Evolutionary conservation across 202 grass and related monocot species (phyloP).

Genomic region (Hordeum pubiflorum): DNA sequence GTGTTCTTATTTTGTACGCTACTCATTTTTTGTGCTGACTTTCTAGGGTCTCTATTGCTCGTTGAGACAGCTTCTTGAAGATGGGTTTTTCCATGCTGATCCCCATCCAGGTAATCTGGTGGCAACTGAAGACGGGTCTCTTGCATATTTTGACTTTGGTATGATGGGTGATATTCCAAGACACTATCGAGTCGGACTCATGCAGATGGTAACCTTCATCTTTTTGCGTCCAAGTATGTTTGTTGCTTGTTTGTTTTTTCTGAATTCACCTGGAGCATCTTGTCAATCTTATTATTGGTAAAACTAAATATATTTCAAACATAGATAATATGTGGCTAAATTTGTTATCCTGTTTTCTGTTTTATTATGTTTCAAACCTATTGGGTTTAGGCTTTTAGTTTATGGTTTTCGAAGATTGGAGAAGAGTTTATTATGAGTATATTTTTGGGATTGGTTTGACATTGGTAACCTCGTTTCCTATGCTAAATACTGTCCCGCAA

Average conservation of each 20-base stretch:
- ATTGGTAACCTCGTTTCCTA: neutral
- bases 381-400: neutral
- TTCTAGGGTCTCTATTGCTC: conserved; percentile 88
- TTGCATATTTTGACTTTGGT: conserved; percentile 98
- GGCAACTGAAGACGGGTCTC: conserved; percentile 66
- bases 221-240: neutral
- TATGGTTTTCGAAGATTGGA: neutral
- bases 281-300: neutral
- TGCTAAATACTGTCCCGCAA: neutral
- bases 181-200: conserved; percentile 91
- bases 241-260: neutral
- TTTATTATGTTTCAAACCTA: neutral
- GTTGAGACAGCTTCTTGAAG: conserved; percentile 85
- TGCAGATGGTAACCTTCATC: conserved; percentile 71
- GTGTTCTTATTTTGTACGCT: neutral
- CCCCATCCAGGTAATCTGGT: conserved; percentile 98
- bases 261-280: neutral
- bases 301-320: neutral
- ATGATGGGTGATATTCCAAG: conserved; percentile 99
- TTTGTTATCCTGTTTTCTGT: neutral
- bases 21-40: neutral
- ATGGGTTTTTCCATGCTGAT: conserved; percentile 98
- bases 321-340: neutral
- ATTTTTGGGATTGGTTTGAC: neutral
- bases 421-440: neutral